phyloP scores from a whole-genome alignment of 768 basidiomycete species.

The Podaxis rugospora region DNA sequence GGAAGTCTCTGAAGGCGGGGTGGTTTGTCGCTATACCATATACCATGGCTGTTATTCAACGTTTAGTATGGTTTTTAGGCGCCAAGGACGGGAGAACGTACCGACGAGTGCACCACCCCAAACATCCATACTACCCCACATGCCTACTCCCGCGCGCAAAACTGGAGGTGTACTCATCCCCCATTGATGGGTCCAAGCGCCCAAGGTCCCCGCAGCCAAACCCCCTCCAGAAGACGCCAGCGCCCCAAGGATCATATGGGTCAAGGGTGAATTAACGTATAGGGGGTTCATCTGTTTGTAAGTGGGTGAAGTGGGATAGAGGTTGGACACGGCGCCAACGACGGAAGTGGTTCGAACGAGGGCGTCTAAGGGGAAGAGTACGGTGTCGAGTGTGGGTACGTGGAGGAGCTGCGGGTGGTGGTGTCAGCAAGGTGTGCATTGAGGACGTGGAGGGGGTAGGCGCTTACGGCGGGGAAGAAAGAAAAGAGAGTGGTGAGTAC shows the following conservation, averaged over 20 bases:
- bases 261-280: constrained; percentile 34
- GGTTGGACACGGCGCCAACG: constrained; percentile 29
- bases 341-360: constrained; percentile 41
- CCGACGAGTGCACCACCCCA: constrained; percentile 49
- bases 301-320: constrained; percentile 21
- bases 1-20: neutral
- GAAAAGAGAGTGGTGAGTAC: constrained; percentile 37
- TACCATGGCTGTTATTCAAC: neutral
- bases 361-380: constrained; percentile 48
- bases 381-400: constrained; percentile 33
- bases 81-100: constrained; percentile 15
- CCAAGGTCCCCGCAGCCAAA: constrained; percentile 37
- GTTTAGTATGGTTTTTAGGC: neutral
- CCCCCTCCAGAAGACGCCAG: constrained; percentile 45
- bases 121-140: constrained; percentile 40
- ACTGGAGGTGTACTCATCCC: constrained; percentile 40
- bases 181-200: constrained; percentile 41
- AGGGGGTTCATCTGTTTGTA: constrained; percentile 25
- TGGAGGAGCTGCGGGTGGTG: constrained; percentile 22
- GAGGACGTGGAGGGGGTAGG: neutral
- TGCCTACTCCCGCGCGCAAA: constrained; percentile 33
- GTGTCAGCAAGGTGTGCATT: neutral
- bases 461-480: constrained; percentile 33
- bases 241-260: constrained; percentile 44
- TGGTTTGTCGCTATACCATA: constrained; percentile 8